These are phyloP conservation scores for Fraxinus excelsior DNA, from an alignment of 257 asterid genomes.

Conservation along the genomic window DNA sequence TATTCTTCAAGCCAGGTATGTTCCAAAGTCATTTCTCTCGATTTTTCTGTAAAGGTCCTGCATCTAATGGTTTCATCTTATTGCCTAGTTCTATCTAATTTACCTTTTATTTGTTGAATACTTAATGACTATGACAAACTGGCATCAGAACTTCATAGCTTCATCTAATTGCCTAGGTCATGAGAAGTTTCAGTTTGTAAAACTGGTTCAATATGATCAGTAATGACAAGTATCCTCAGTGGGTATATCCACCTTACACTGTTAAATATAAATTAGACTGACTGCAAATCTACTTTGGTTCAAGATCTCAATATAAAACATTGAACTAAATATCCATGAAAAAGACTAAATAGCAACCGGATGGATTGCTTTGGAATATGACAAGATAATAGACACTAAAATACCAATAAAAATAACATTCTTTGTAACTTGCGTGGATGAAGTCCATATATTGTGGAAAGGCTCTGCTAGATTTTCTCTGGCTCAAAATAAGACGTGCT, in stretches of 20 bases:
- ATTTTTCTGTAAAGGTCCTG: background rate
- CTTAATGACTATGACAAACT: background rate
- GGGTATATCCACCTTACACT: background rate
- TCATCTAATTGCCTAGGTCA: background rate
- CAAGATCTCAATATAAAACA: background rate
- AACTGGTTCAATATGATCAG: background rate
- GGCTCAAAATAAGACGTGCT: background rate
- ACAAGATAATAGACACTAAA: background rate
- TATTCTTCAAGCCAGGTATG: constrained; percentile 87
- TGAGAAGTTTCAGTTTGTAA: background rate
- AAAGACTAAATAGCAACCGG: background rate
- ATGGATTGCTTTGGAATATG: background rate
- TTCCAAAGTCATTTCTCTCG: background rate
- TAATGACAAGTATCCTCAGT: background rate
- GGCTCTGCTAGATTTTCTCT: background rate
- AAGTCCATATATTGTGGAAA: no score
- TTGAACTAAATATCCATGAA: background rate
- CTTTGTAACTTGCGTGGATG: no score
- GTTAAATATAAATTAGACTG: background rate
- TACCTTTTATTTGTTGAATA: background rate
- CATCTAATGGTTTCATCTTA: constrained; percentile 2
- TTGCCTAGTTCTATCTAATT: background rate
- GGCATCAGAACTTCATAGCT: background rate
- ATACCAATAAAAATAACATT: background rate
- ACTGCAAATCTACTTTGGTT: background rate